Evolutionary conservation across 2,329 filamentous ascomycete genomes (phyloP), one percentile per base, ranked within the genome.

Genomic region (Penicillium sp.): DNA sequence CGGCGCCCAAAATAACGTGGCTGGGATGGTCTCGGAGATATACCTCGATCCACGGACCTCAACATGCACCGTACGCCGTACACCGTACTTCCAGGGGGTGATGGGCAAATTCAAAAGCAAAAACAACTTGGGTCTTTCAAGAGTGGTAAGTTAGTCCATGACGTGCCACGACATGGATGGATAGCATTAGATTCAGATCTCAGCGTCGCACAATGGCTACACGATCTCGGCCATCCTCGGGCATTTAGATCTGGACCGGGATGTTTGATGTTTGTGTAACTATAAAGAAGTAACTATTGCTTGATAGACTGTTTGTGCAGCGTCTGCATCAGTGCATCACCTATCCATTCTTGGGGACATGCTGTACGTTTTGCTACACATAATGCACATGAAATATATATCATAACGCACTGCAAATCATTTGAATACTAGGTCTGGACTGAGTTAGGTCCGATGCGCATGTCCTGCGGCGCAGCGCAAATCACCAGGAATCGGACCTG

Each of bases 191-290:
- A 36, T 49, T 58, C 34, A 51, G 48, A 56, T 57, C 50, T 31
- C 44, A 49, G 38, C 53, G 55, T 57, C 30, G 35, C 22, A 25
- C 22, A 38, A 46, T 44, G 40, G 53, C 58, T 50, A 41, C 49
- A 53, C 45, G 48, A 57, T 55, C 48, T 53, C 49, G 39, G 41
- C 37, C 41, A 34, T 41, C 47, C 31, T 29, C 45, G 49, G 31
- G 31, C 28, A 59, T 59, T 60, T 53, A 56, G 53, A 60, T 58
- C 53, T 53, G 42, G 56, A 29, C 55, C 46, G 52, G 46, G 54
- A 44, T n/a, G 49, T 29, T 36, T 43, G 22, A 25, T 25, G 22
- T 25, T 25, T 7, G 22, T 25, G 5, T 22, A 5, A 22, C 19
- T 22, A 22, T 22, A 22, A 3, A 22, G 19, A n/a, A n/a, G n/a